phyloP scores from a whole-genome alignment of 805 yeast species.

The Candida chilensis region DNA sequence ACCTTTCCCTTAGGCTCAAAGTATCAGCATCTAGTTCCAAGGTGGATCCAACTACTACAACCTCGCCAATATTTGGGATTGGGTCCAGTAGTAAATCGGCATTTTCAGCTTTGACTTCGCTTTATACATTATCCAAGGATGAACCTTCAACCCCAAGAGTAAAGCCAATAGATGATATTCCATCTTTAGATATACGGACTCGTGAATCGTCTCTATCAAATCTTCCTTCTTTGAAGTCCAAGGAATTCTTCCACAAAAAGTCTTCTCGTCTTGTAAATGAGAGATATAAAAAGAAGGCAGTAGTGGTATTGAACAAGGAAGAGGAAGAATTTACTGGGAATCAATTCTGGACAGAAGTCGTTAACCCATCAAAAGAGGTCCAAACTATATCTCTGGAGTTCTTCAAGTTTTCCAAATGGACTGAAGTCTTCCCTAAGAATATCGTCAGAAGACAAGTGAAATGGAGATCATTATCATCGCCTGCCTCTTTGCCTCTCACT shows the following conservation, averaged over 20 bases:
- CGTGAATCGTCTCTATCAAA: no score
- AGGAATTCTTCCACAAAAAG: no score
- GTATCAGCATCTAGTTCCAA: no score
- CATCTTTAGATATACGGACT: no score
- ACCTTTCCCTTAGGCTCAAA: slow-evolving; percentile 8
- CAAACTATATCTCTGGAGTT: slow-evolving; percentile 44
- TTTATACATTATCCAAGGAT: no score
- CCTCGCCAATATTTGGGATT: slow-evolving; percentile 7
- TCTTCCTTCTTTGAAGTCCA: no score
- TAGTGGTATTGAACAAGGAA: no score
- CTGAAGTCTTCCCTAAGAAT: slow-evolving; percentile 74
- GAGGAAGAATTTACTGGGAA: no score
- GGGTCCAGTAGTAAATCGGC: slow-evolving; percentile 2
- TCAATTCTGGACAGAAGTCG: slow-evolving; percentile 22
- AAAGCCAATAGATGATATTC: no score
- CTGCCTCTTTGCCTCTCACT: slow-evolving; percentile 85
- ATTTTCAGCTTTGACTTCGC: not conserved
- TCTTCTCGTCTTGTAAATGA: no score
- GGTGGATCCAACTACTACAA: slow-evolving; percentile 7
- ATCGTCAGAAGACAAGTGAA: slow-evolving; percentile 63
- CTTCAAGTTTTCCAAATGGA: slow-evolving; percentile 80
- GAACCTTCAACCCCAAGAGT: no score
- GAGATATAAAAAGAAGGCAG: no score
- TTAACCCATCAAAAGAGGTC: slow-evolving; percentile 69
- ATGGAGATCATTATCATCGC: slow-evolving; percentile 90